Evolutionary conservation across 768 basidiomycete species (phyloP).

Genomic region (Mycena latifolia): DNA sequence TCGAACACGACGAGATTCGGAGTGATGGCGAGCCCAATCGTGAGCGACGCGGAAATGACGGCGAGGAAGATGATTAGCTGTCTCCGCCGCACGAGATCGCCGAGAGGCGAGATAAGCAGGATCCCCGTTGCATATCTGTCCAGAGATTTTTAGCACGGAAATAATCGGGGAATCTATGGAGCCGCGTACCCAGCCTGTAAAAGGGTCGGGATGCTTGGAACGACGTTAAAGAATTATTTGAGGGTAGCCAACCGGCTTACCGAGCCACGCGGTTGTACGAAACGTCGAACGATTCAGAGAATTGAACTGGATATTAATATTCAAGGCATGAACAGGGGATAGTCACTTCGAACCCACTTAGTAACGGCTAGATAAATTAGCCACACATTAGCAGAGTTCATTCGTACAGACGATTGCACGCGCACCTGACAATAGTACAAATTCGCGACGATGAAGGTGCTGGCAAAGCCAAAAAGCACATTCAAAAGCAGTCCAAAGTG

Average conservation of each 20-base stretch:
- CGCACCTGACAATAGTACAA: constrained; percentile 79
- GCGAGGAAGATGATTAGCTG: constrained; percentile 75
- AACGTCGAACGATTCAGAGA: constrained; percentile 53
- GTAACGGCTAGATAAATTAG: constrained; percentile 58
- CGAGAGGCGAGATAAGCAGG: constrained; percentile 82
- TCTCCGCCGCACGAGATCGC: constrained; percentile 84
- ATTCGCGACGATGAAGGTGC: constrained; percentile 78
- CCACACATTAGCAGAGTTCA: no score
- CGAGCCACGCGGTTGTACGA: constrained; percentile 41
- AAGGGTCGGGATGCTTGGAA: constrained; percentile 54
- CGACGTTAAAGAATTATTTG: neutral
- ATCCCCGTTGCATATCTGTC: constrained; percentile 79
- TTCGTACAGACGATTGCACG: neutral
- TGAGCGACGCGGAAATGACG: constrained; percentile 64
- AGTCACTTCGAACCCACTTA: constrained; percentile 60
- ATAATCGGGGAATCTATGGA: constrained; percentile 1
- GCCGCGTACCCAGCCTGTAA: constrained; percentile 71
- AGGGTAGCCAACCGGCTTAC: constrained; percentile 16
- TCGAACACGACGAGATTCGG: constrained; percentile 71
- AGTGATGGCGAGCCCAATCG: constrained; percentile 80
- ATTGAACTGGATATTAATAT: constrained; percentile 48
- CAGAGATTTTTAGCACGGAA: neutral
- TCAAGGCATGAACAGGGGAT: neutral
- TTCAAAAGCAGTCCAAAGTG: constrained; percentile 68
- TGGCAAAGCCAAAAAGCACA: constrained; percentile 70